Conservation (phyloP, 192 early-diverging fungal genomes). For the Podila verticillata region DNA sequence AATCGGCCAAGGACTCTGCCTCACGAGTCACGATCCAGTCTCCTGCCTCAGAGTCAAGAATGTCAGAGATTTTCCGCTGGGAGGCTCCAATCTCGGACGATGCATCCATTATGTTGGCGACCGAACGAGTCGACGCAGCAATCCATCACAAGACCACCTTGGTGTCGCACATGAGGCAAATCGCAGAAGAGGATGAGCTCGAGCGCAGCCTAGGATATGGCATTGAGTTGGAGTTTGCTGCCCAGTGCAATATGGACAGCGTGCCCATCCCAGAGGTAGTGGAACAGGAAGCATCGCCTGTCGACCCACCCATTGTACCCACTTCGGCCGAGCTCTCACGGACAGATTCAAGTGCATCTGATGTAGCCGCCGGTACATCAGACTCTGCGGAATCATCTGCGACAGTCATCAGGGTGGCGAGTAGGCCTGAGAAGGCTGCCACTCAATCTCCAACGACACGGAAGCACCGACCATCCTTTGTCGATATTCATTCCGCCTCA, state of each 20-base stretch:
- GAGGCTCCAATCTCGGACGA: conserved; percentile 47
- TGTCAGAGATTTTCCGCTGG: conserved; percentile 61
- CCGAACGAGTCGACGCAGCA: conserved; percentile 36
- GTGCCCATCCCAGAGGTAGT: conserved; percentile 26
- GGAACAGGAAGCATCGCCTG: conserved; percentile 33
- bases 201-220: conserved; percentile 38
- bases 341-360: conserved; percentile 29
- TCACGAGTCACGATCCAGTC: conserved; percentile 44
- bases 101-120: conserved; percentile 20
- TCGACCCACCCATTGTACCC: conserved; percentile 8
- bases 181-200: conserved; percentile 45
- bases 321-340: conserved; percentile 32
- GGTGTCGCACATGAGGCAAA: conserved; percentile 33
- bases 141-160: conserved; percentile 44
- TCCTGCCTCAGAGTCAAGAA: conserved; percentile 61
- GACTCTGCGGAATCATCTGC: conserved; percentile 49
- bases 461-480: conserved; percentile 45
- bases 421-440: conserved; percentile 10
- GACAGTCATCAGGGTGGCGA: conserved; percentile 24
- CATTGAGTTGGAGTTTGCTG: conserved; percentile 28
- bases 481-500: conserved; percentile 42
- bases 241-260: conserved; percentile 13
- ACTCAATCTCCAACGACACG: conserved; percentile 11
- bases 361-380: conserved; percentile 25
- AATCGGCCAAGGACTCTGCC: conserved; percentile 20